These are phyloP conservation scores for Picochlorum sp. DNA, from an alignment of 139 green algal species.

Conservation along the genomic window DNA sequence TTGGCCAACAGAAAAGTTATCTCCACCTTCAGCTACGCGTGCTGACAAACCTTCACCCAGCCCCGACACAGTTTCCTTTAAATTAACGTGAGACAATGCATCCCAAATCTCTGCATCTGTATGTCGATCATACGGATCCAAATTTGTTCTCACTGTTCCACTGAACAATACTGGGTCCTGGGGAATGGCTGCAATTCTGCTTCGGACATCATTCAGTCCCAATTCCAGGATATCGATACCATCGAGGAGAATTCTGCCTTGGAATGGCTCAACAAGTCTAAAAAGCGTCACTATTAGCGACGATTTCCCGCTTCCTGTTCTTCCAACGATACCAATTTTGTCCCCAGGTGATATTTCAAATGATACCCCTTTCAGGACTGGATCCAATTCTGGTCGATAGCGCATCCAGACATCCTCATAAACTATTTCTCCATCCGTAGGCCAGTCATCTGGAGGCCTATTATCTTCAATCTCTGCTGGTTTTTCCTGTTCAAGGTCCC, in stretches of 20 bases:
- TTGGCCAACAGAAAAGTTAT: conserved; percentile 78
- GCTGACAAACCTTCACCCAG: conserved; percentile 24
- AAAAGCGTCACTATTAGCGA: conserved; percentile 75
- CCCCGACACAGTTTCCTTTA: conserved; percentile 33
- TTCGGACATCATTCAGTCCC: conserved; percentile 62
- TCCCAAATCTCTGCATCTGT: conserved; percentile 71
- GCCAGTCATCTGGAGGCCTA: conserved; percentile 32
- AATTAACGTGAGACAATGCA: conserved; percentile 52
- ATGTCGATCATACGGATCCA: conserved; percentile 74
- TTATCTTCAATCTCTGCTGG: conserved; percentile 2
- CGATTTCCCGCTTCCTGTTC: conserved; percentile 78
- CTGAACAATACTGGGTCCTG: conserved; percentile 83
- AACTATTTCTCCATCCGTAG: conserved; percentile 42
- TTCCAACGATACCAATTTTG: conserved; percentile 73
- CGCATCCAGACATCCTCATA: conserved; percentile 62
- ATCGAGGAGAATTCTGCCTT: conserved; percentile 68
- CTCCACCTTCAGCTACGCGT: conserved; percentile 62
- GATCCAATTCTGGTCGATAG: conserved; percentile 72
- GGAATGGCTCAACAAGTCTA: conserved; percentile 67
- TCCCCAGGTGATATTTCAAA: conserved; percentile 41
- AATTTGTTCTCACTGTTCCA: conserved; percentile 79
- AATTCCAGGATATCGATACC: conserved; percentile 61
- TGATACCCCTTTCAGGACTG: conserved; percentile 55
- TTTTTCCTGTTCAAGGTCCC: conserved; percentile 32
- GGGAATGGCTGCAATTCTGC: conserved; percentile 70